phyloP scores from a whole-genome alignment of 2,329 filamentous ascomycete genomes.

The Monilinia fructigena region DNA sequence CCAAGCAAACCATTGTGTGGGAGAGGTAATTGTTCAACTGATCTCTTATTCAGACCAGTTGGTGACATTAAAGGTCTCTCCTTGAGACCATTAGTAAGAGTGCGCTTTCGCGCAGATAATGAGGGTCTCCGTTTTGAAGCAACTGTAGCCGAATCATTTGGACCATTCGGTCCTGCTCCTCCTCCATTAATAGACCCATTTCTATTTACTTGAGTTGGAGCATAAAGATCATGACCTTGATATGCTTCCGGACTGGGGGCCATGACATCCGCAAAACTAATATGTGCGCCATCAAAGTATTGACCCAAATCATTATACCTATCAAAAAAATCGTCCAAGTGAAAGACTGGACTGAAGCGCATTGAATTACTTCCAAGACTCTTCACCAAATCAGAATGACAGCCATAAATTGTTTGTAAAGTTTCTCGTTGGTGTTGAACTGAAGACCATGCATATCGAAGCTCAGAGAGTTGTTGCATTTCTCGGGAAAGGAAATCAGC shows the following conservation, averaged over 20 bases:
- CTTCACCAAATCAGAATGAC: constrained; percentile 79
- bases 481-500: constrained; percentile 72
- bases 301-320: constrained; percentile 63
- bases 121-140: constrained; percentile 28
- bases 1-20: constrained; percentile 11
- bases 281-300: constrained; percentile 70
- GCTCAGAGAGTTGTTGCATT: constrained; percentile 75
- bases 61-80: constrained; percentile 38
- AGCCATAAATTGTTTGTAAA: constrained; percentile 72
- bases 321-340: constrained; percentile 85
- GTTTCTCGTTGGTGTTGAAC: constrained; percentile 79
- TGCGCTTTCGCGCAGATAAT: constrained; percentile 42
- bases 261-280: constrained; percentile 66
- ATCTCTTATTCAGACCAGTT: constrained; percentile 20
- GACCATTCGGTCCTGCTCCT: constrained; percentile 32
- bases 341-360: constrained; percentile 75
- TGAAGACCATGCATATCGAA: constrained; percentile 73
- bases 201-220: constrained; percentile 42
- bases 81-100: constrained; percentile 36
- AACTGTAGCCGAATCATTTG: constrained; percentile 24
- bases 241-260: constrained; percentile 58
- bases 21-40: constrained; percentile 21
- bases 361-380: constrained; percentile 65
- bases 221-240: constrained; percentile 50
- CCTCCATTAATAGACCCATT: constrained; percentile 35